Evolutionary conservation across 2,329 filamentous ascomycete genomes (phyloP).

Genomic region (Nigrospora oryzae): DNA sequence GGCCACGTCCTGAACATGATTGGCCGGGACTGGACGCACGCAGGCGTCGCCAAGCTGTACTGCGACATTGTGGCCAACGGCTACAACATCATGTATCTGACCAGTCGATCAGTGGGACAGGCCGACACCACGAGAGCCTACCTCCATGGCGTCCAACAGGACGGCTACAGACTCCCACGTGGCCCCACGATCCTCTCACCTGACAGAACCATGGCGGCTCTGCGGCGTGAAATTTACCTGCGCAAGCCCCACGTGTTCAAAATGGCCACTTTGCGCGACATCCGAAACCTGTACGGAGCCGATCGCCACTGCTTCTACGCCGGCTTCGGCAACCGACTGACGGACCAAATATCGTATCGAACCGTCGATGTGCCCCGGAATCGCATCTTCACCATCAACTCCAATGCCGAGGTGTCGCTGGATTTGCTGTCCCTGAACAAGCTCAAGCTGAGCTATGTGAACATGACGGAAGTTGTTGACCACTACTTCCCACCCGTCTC

Average conservation of each 20-base stretch:
- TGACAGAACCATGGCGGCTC: slow-evolving; percentile 86
- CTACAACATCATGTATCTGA: slow-evolving; percentile 98
- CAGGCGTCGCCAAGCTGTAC: slow-evolving; percentile 93
- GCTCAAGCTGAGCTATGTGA: slow-evolving; percentile 93
- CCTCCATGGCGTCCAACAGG: slow-evolving; percentile 80
- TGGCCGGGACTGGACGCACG: slow-evolving; percentile 94
- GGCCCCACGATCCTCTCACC: slow-evolving; percentile 94
- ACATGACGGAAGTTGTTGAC: slow-evolving; percentile 94
- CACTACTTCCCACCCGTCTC: slow-evolving; percentile 95
- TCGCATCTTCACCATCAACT: slow-evolving; percentile 97
- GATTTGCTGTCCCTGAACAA: slow-evolving; percentile 87
- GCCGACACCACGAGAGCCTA: slow-evolving; percentile 87
- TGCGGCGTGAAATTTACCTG: slow-evolving; percentile 87
- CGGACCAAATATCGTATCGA: slow-evolving; percentile 91
- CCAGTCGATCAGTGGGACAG: slow-evolving; percentile 86
- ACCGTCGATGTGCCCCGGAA: slow-evolving; percentile 92
- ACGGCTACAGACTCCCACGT: slow-evolving; percentile 75
- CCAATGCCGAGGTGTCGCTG: slow-evolving; percentile 88
- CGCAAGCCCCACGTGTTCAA: slow-evolving; percentile 98
- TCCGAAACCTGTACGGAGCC: slow-evolving; percentile 75
- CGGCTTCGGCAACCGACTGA: slow-evolving; percentile 92
- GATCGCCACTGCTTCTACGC: slow-evolving; percentile 85
- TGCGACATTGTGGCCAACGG: slow-evolving; percentile 92
- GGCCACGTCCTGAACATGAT: slow-evolving; percentile 96
- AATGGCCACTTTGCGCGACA: slow-evolving; percentile 95